Base-by-base conservation (phyloP, 805 yeast species). In the Debaryomyces prosopidis region DNA sequence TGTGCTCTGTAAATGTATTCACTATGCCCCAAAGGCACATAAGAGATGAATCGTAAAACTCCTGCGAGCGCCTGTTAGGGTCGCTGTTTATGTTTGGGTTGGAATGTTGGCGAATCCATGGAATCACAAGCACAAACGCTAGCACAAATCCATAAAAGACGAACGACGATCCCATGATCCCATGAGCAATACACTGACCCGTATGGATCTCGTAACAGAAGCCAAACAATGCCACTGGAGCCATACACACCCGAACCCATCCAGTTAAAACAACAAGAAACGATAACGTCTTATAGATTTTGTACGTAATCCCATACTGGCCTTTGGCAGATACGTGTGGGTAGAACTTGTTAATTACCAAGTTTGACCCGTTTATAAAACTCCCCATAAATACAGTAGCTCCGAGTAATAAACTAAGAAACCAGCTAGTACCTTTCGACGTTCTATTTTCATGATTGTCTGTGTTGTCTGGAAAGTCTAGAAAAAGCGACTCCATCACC, bases 131-230 rank as follows among this genome's bases (percentile, higher is more conserved):
- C 56, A 89, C 84, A 57, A 82, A 63, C 2, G 81, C 62, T 54
- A 89, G 74, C 9, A 89, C 66, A 48, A 85, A 82, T 3, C 97
- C 96, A 62, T 92, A 92, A 3, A 76, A 66, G 9, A 92, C 77
- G 55, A 92, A 92, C 0, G 96, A 85, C 18, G 88, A 78, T 0
- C 98, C 98, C 98, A 92, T 92, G 48, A 92, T 88, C 4, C 97
- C 97, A 63, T 92, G 98, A 0, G 98, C 98, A 34, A 90, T 79
- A 64, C 98, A 92, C 66, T 92, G 98, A 18, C 98, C 98, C 0
- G 95, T 83, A 57, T 88, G 94, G 30, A 64, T 74, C 4, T 78
- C 87, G 54, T 89, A 82, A 66, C 98, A 92, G 65, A 90, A 92
- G 2, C 96, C 97, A 51, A 89, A 80, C 50, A 90, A 60, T 1